Evolutionary conservation across 129 eudicot species (phyloP).

Genomic region (sunflower (Helianthus annuus)): HanXRQr2.0-SUNRISE NC_035446.2:128068839-128069338

Average conservation of each 20-base stretch:
- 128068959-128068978: no score
- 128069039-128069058: slow-evolving; percentile 90
- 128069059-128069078: slow-evolving; percentile 63
- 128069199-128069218: slow-evolving; percentile 54
- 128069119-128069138: slow-evolving; percentile 97
- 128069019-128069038: slow-evolving; percentile 59
- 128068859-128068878: slow-evolving; percentile 1
- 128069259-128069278: neutral
- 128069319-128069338: no score
- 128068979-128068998: neutral
- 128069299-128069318: no score
- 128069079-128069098: slow-evolving; percentile 98
- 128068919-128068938: neutral
- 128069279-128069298: neutral
- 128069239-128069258: neutral
- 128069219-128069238: neutral
- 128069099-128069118: slow-evolving; percentile 89
- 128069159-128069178: slow-evolving; percentile 99
- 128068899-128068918: neutral
- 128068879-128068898: neutral
- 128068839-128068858: neutral
- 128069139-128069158: slow-evolving; percentile 97
- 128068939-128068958: no score
- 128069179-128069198: slow-evolving; percentile 98
- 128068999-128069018: slow-evolving; percentile 21